These are phyloP conservation scores for Musa itinerans DNA, from an alignment of 176 grass and related monocot species.

Conservation along the genomic window DNA sequence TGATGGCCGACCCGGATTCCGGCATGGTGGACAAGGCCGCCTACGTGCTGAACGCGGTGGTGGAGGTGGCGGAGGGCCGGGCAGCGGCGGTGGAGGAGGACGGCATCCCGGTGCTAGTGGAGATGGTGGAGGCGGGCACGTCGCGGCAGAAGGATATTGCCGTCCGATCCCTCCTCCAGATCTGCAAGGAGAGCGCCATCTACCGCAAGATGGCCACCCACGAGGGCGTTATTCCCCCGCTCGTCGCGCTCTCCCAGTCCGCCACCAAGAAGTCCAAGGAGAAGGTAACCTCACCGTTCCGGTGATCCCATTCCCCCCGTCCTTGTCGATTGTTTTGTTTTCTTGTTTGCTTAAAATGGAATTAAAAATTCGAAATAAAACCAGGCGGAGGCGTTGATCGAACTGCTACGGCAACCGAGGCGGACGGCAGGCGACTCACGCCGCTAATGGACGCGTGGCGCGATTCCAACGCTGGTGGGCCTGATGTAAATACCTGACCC, in stretches of 20 bases:
- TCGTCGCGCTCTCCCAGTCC: neutral
- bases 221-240: neutral
- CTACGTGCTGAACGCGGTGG: neutral
- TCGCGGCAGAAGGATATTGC: neutral
- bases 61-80: constrained; percentile 1
- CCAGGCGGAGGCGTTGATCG: constrained; percentile 1
- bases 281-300: neutral
- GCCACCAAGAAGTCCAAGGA: neutral
- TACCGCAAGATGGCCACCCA: neutral
- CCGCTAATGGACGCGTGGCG: neutral
- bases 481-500: neutral
- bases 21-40: constrained; percentile 8
- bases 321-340: neutral
- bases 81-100: neutral
- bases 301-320: neutral
- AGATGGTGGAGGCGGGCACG: neutral
- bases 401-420: neutral
- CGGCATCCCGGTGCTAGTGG: neutral
- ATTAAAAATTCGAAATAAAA: neutral
- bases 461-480: neutral
- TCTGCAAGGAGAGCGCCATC: neutral
- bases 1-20: constrained; percentile 4
- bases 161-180: neutral
- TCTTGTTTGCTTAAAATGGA: neutral
- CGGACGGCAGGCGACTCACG: neutral